A percentile compares a stretch with the other conserved stretches of the same genome.
phyloP scores from a whole-genome alignment of 2,329 filamentous ascomycete species.

The Cordyceps cicadae region DNA sequence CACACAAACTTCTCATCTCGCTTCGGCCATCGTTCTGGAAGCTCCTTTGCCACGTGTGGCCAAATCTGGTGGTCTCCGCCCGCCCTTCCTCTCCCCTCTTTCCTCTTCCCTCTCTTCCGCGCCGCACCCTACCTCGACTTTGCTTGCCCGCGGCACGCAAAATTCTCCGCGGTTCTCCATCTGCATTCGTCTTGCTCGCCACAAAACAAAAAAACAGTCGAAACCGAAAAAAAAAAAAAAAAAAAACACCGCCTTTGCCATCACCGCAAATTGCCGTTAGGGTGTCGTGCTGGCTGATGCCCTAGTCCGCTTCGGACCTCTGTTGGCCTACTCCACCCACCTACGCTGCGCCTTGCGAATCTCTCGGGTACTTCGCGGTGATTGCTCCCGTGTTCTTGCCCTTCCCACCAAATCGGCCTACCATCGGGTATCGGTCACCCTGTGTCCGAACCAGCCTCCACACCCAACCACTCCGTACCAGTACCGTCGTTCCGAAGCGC shows the following conservation, averaged over 20 bases:
- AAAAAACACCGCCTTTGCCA: background rate
- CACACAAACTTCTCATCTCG: background rate
- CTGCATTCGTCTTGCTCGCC: too few relatives aligned
- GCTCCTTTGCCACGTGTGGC: slow-evolving; percentile 1
- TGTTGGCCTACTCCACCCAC: background rate
- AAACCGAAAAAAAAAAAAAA: background rate
- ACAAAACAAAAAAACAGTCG: background rate
- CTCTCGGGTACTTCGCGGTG: background rate
- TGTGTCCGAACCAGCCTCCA: background rate
- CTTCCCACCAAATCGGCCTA: background rate
- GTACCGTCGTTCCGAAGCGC: background rate
- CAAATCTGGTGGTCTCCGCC: background rate
- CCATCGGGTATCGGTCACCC: background rate
- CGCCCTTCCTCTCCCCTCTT: background rate
- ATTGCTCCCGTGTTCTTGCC: background rate
- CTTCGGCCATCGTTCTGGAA: slow-evolving; percentile 7
- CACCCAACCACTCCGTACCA: background rate
- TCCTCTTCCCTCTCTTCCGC: background rate
- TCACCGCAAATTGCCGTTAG: background rate
- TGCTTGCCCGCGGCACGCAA: background rate
- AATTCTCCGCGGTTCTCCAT: too few relatives aligned
- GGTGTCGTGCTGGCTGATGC: background rate
- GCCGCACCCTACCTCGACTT: background rate
- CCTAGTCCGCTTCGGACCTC: background rate
- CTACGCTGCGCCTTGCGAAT: background rate